Evolutionary conservation across 768 basidiomycete genomes (phyloP).

Genomic region (Auricularia sp.): DNA sequence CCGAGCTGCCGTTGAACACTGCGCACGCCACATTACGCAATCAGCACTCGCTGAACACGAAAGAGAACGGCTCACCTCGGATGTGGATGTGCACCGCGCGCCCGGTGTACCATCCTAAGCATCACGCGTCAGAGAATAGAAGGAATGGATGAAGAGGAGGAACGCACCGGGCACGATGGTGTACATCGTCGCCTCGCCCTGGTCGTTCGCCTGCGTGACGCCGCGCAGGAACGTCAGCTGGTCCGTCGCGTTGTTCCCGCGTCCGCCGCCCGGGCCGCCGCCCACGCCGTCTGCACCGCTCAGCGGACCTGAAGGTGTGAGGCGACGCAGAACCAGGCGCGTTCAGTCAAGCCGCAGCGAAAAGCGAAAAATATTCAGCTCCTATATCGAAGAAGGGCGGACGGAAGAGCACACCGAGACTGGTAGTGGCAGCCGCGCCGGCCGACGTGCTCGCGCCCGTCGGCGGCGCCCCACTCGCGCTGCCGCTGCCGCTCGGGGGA

Average conservation of each 20-base stretch:
- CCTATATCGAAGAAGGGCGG: neutral
- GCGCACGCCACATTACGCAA: neutral
- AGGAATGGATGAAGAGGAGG: too few species aligned
- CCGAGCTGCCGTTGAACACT: neutral
- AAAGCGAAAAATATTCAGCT: neutral
- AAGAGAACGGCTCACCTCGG: neutral
- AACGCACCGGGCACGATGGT: conserved; percentile 2
- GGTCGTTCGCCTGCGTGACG: conserved; percentile 1
- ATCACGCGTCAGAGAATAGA: too few species aligned
- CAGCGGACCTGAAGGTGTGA: neutral
- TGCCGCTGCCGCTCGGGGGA: neutral
- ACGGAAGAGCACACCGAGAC: neutral
- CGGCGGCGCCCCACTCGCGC: neutral
- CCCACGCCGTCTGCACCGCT: neutral
- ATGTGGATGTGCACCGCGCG: conserved; percentile 6
- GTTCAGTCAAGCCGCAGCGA: too few species aligned
- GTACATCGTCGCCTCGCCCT: conserved; percentile 3
- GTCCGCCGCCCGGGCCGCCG: neutral
- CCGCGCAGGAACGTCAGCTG: conserved; percentile 6
- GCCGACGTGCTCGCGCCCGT: neutral
- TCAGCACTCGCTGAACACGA: neutral
- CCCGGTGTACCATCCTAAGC: conserved; percentile 4
- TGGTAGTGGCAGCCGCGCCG: neutral
- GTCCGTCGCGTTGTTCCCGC: neutral
- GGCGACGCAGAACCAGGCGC: neutral